Evolutionary conservation across 1,284 basidiomycete species (phyloP), one percentile per base, ranked within the genome.

Genomic region (Naganishia albida): DNA sequence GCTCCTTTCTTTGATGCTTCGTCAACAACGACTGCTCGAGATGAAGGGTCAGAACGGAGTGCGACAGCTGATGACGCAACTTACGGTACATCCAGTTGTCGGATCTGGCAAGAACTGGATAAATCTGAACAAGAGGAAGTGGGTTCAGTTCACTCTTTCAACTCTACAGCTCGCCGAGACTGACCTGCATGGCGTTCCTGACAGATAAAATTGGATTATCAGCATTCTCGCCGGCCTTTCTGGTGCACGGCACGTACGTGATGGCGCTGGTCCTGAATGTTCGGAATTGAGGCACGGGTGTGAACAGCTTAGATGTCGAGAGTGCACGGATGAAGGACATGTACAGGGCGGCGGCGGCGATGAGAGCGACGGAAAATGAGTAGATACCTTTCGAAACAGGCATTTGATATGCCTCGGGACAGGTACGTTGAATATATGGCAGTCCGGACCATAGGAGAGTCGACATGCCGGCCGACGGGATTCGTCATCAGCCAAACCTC

Each of bases 41-140:
- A 34, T 34, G 12, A 16, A 25, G 8, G 30, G 13, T 64, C n/a
- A 25, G 44, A 2, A 12, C 3, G 15, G 30, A 48, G 10, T 0
- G 38, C 16, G 20, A 13, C 16, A 38, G 3, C 18, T 43, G n/a
- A n/a, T 18, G 46, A 8, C 13, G 48, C 4, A 16, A 63, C 63
- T 26, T 39, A 65, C 64, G 84, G 77, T 94, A 95, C 60, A 90
- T 90, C 78, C 93, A 93, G 78, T 95, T 94, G 77, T 93, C 90
- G 30, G 85, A 81, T 67, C 88, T 84, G 54, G 91, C 88, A 46
- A 86, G 88, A 6, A 91, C 84, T 1, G 90, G 86, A 20, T 90
- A 78, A 74, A 92, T 82, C 73, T 85, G 85, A 23, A 1, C 15
- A 6, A 13, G 20, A 39, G 26, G 18, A 18, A 18, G 20, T 15